phyloP scores from a whole-genome alignment of 78 protist species.

The Dictyostelium intermedium region DNA sequence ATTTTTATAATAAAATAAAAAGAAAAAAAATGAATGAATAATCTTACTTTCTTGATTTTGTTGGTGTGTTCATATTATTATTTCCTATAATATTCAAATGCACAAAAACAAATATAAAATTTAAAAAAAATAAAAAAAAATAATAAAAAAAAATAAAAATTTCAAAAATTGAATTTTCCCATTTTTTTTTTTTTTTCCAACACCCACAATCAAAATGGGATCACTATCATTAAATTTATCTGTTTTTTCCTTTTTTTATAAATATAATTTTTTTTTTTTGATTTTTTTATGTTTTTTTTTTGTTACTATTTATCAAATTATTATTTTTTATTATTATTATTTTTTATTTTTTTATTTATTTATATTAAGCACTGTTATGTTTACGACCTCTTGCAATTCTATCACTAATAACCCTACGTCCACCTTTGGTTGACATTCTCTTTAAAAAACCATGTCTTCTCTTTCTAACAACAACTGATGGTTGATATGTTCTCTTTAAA shows the following conservation, averaged over 20 bases:
- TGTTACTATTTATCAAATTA: too few relatives aligned
- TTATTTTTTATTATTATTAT: too few relatives aligned
- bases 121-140: too few relatives aligned
- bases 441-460: conserved; percentile 66
- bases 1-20: too few relatives aligned
- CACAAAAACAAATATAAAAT: too few relatives aligned
- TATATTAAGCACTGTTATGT: conserved; percentile 17
- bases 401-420: conserved; percentile 32
- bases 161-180: background rate
- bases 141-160: too few relatives aligned
- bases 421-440: conserved; percentile 38
- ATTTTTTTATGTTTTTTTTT: too few relatives aligned
- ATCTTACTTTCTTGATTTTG: background rate
- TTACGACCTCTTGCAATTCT: conserved; percentile 47
- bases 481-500: conserved; percentile 75
- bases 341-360: background rate
- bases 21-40: background rate
- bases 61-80: background rate
- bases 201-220: background rate
- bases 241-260: too few relatives aligned
- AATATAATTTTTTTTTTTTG: too few relatives aligned
- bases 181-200: background rate
- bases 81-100: background rate
- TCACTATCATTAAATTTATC: too few relatives aligned
- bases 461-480: conserved; percentile 70